Evolutionary conservation across 345 rosid species (phyloP).

Genomic region (Eucalyptus leucophloia): DNA sequence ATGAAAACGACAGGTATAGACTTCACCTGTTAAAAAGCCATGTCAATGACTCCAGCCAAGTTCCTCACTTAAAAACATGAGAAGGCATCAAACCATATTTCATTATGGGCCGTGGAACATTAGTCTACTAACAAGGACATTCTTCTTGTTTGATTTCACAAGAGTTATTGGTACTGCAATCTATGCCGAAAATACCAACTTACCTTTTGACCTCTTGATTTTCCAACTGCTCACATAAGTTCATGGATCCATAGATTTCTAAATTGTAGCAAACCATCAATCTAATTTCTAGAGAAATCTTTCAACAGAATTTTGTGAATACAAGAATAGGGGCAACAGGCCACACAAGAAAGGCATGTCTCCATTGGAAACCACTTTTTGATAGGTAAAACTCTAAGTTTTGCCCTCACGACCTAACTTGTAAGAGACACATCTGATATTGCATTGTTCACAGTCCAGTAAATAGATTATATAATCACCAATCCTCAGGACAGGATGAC

Average conservation of each 20-base stretch:
- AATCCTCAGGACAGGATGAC: not conserved
- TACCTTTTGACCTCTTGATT: not conserved
- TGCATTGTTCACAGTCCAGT: not conserved
- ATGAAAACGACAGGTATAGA: slow-evolving; percentile 79
- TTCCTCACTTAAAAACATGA: not conserved
- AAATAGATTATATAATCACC: not conserved
- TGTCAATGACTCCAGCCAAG: not conserved
- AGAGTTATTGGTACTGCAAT: not conserved
- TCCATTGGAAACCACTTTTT: not conserved
- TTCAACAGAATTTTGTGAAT: not conserved
- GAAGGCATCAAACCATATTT: not conserved
- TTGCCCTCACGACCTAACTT: not conserved
- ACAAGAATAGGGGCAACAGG: not conserved
- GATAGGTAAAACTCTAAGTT: not conserved
- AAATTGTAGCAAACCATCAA: not conserved
- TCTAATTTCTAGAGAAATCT: not conserved
- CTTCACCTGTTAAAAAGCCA: slow-evolving; percentile 38
- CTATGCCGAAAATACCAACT: not conserved
- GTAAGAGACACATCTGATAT: not conserved
- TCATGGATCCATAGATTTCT: not conserved
- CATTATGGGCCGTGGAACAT: not conserved
- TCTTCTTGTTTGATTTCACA: not conserved
- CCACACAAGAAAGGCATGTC: not conserved
- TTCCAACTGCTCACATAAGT: not conserved
- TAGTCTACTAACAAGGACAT: not conserved